Percentiles rank a stretch among this genome's conserved stretches.
Conservation (phyloP, 164 flowering plant species). For the Stephania japonica region DNA sequence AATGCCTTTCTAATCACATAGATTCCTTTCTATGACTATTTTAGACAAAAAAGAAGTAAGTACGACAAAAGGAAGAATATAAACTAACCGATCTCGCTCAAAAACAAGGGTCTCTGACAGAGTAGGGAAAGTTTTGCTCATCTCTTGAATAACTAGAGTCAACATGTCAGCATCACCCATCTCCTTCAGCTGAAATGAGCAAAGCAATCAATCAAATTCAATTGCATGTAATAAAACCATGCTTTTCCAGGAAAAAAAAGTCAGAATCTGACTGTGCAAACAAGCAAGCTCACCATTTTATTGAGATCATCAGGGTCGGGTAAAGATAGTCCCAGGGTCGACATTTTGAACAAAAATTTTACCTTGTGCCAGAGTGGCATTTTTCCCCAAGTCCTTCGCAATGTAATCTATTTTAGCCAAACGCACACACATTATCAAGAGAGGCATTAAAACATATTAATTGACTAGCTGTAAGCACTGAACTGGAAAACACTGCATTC, state of each 20-base stretch:
- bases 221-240: conserved; percentile 5
- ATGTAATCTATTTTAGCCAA: conserved; percentile 53
- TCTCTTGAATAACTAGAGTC: conserved; percentile 88
- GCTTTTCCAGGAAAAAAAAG: neutral
- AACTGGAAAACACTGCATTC: conserved; percentile 1
- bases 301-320: conserved; percentile 75
- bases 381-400: conserved; percentile 83
- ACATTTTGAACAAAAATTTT: conserved; percentile 50
- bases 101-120: conserved; percentile 87
- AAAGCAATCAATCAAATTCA: neutral
- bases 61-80: conserved; percentile 2
- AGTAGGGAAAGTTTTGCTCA: conserved; percentile 90
- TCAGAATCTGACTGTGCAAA: neutral
- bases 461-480: neutral
- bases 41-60: neutral
- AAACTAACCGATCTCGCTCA: conserved; percentile 85
- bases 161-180: conserved; percentile 89
- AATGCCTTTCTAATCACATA: no score
- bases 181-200: conserved; percentile 60
- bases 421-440: neutral
- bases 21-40: no score
- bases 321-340: conserved; percentile 73
- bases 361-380: conserved; percentile 92
- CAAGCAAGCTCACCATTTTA: conserved; percentile 48
- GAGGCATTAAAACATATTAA: neutral